These are phyloP conservation scores for Hyaloraphidium curvatum DNA, from an alignment of 192 early-diverging fungal genomes.

Conservation along the genomic window DNA sequence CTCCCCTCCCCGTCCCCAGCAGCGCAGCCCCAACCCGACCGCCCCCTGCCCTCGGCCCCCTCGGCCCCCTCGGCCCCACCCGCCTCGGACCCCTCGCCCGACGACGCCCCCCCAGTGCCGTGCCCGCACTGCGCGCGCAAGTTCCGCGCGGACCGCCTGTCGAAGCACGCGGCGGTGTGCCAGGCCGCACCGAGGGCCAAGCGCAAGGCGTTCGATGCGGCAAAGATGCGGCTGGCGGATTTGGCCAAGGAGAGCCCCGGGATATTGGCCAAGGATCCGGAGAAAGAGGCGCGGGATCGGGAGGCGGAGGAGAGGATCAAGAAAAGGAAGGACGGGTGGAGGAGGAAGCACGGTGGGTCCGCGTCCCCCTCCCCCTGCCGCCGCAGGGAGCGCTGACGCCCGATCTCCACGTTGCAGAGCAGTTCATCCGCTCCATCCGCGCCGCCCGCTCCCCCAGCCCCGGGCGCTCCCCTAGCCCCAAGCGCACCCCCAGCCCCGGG, in stretches of 20 bases:
- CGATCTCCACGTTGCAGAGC: not conserved
- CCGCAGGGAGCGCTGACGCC: not conserved
- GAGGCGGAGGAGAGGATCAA: not conserved
- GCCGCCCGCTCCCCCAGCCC: not conserved
- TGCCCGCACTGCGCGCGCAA: conserved; percentile 3
- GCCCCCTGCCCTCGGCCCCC: no score
- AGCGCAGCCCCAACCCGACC: no score
- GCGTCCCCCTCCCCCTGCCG: not conserved
- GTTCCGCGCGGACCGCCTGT: not conserved
- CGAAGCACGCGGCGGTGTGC: not conserved
- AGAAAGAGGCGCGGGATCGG: not conserved
- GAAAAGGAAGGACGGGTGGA: not conserved
- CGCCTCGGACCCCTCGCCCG: no score
- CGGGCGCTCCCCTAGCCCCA: not conserved
- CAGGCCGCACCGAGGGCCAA: not conserved
- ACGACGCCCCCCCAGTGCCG: not conserved
- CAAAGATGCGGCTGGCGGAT: no score
- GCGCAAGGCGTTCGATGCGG: no score
- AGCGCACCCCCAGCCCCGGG: not conserved
- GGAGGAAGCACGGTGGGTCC: not conserved
- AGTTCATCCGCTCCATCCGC: conserved; percentile 1
- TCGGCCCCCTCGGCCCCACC: no score
- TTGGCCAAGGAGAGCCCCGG: no score
- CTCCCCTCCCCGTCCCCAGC: no score
- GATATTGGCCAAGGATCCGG: not conserved